Evolutionary conservation across 31 red algal genomes (phyloP).

Genomic region (Odonthalia washingtoniensis): DNA sequence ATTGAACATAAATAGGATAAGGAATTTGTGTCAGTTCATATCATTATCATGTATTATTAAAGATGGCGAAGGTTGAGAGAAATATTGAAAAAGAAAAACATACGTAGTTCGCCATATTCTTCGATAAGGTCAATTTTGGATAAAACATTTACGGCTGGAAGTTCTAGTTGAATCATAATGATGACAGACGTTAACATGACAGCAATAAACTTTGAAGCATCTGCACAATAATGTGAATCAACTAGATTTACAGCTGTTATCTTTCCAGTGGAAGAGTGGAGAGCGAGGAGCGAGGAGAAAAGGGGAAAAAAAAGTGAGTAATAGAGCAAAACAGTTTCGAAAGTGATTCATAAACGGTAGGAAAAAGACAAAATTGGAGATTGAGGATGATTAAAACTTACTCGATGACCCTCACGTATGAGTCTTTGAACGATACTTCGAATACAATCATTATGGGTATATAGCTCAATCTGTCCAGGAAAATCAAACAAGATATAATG

Average conservation of each 20-base stretch:
- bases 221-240: conserved; percentile 88
- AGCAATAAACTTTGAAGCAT: conserved; percentile 85
- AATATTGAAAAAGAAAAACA: conserved; percentile 13
- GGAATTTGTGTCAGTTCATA: too few species aligned
- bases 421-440: conserved; percentile 73
- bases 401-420: conserved; percentile 49
- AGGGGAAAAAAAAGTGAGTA: too few species aligned
- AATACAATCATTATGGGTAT: conserved; percentile 85
- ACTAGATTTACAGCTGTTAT: conserved; percentile 89
- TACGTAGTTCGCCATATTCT: conserved; percentile 73
- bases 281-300: too few species aligned
- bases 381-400: conserved; percentile 19
- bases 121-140: conserved; percentile 95
- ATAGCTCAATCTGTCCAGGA: conserved; percentile 97
- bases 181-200: conserved; percentile 80
- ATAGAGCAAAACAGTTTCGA: too few species aligned
- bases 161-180: conserved; percentile 88
- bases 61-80: too few species aligned
- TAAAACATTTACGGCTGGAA: conserved; percentile 89
- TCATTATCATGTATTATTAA: too few species aligned
- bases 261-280: conserved; percentile 17
- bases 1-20: too few species aligned
- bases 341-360: too few species aligned
- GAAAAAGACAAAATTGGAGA: not conserved
- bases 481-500: conserved; percentile 93